phyloP scores from a whole-genome alignment of 495 filamentous ascomycete species.

The Bacidia gigantensis region DNA sequence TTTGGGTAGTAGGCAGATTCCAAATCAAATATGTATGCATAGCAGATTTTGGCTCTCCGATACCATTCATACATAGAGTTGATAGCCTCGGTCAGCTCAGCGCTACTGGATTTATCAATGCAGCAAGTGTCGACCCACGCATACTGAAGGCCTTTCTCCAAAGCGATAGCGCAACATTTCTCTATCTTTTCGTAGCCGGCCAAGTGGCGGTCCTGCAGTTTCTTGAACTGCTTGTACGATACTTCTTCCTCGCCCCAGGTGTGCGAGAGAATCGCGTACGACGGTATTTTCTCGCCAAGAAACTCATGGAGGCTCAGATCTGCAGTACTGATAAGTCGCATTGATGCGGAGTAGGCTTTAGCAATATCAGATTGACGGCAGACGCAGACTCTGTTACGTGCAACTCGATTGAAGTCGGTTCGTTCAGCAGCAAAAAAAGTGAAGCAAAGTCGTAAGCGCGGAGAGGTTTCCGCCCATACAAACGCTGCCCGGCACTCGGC shows the following conservation, averaged over 20 bases:
- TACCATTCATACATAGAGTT: conserved; percentile 26
- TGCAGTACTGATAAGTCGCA: conserved; percentile 31
- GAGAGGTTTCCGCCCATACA: too few species aligned
- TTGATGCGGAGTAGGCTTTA: too few species aligned
- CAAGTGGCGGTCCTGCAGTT: neutral
- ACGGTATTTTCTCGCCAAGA: conserved; percentile 13
- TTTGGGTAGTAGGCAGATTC: too few species aligned
- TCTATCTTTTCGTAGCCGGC: conserved; percentile 22
- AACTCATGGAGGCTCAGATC: conserved; percentile 28
- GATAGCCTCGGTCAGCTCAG: conserved; percentile 25
- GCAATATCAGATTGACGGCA: too few species aligned
- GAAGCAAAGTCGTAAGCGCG: too few species aligned
- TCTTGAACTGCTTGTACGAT: conserved; percentile 19
- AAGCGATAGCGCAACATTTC: conserved; percentile 15
- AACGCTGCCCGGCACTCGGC: too few species aligned
- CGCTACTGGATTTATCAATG: conserved; percentile 26
- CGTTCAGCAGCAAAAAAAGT: too few species aligned
- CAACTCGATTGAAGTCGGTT: too few species aligned
- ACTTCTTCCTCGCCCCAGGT: conserved; percentile 26
- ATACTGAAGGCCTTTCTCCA: conserved; percentile 10
- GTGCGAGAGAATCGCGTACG: conserved; percentile 27
- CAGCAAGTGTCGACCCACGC: conserved; percentile 28
- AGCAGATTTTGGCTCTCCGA: conserved; percentile 14
- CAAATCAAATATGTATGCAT: too few species aligned
- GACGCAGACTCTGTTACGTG: too few species aligned